Conservation (phyloP, 2,329 filamentous ascomycete genomes). For the Aspergillus fumigatiaffinis region DNA sequence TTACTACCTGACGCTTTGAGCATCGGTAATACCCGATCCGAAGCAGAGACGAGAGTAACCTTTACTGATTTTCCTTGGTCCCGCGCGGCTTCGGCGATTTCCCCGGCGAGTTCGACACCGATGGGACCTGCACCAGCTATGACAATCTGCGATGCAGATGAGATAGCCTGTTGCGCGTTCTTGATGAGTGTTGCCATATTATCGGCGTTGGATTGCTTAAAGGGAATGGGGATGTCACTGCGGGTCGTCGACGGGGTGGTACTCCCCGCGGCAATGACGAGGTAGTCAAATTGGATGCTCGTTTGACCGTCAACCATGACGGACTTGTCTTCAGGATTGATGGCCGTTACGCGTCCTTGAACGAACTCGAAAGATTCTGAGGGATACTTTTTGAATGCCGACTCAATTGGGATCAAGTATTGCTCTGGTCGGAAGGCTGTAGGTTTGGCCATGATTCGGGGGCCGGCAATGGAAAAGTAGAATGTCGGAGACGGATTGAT, state of each 20-base stretch:
- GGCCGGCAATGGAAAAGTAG: conserved; percentile 53
- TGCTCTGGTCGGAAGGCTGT: conserved; percentile 46
- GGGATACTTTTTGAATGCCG: conserved; percentile 50
- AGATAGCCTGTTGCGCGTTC: conserved; percentile 32
- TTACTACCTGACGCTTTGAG: conserved; percentile 29
- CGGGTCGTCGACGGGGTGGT: conserved; percentile 41
- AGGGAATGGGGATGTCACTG: conserved; percentile 30
- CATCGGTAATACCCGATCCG: conserved; percentile 22
- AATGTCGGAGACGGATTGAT: conserved; percentile 52
- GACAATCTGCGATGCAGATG: conserved; percentile 41
- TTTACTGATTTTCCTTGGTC: conserved; percentile 33
- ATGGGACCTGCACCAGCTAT: conserved; percentile 49
- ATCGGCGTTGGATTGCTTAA: conserved; percentile 42
- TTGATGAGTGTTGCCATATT: conserved; percentile 31
- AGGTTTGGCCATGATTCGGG: conserved; percentile 50
- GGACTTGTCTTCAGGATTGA: conserved; percentile 43
- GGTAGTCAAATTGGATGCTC: conserved; percentile 48
- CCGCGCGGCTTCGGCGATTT: conserved; percentile 41
- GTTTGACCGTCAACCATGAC: conserved; percentile 38
- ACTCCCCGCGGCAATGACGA: conserved; percentile 55
- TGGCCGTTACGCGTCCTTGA: conserved; percentile 45
- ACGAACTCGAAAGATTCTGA: conserved; percentile 48
- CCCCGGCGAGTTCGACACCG: conserved; percentile 48
- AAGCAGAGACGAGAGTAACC: conserved; percentile 37
- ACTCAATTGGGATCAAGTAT: conserved; percentile 48